These are phyloP conservation scores for Oenanthe javanica DNA, from an alignment of 140 eudicot species.

Conservation along the genomic window DNA sequence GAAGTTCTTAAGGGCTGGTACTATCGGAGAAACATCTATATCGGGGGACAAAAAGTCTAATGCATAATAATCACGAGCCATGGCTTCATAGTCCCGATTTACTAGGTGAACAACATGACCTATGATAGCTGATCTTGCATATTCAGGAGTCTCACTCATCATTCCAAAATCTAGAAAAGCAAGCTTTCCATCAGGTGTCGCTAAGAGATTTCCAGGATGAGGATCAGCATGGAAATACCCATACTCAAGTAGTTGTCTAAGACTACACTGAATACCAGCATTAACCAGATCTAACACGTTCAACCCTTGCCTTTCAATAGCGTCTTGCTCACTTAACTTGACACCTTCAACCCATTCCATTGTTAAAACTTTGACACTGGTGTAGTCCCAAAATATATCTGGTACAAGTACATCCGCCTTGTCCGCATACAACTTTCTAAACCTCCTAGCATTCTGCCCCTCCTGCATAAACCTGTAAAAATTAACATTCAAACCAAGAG, in stretches of 20 bases:
- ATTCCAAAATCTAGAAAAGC: slow-evolving; percentile 97
- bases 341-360: slow-evolving; percentile 99
- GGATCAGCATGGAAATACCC: slow-evolving; percentile 99
- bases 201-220: slow-evolving; percentile 97
- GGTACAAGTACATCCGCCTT: slow-evolving; percentile 90
- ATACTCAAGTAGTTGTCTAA: slow-evolving; percentile 84
- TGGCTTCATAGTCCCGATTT: slow-evolving; percentile 95
- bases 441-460: slow-evolving; percentile 96
- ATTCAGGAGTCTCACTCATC: slow-evolving; percentile 99
- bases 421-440: slow-evolving; percentile 86
- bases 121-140: slow-evolving; percentile 84
- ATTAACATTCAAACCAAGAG: slow-evolving; percentile 65
- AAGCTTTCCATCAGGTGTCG: slow-evolving; percentile 96
- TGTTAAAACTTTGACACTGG: slow-evolving; percentile 77
- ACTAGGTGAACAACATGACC: slow-evolving; percentile 99
- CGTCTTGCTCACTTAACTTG: slow-evolving; percentile 77
- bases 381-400: slow-evolving; percentile 92
- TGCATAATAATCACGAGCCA: slow-evolving; percentile 97
- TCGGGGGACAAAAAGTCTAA: slow-evolving; percentile 83
- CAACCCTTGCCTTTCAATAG: slow-evolving; percentile 87
- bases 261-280: slow-evolving; percentile 88
- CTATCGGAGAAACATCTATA: slow-evolving; percentile 88
- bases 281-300: slow-evolving; percentile 85
- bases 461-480: slow-evolving; percentile 92
- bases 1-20: slow-evolving; percentile 74